Evolutionary conservation across 2,329 filamentous ascomycete genomes (phyloP).

Genomic region (Aspergillus neoniger): DNA sequence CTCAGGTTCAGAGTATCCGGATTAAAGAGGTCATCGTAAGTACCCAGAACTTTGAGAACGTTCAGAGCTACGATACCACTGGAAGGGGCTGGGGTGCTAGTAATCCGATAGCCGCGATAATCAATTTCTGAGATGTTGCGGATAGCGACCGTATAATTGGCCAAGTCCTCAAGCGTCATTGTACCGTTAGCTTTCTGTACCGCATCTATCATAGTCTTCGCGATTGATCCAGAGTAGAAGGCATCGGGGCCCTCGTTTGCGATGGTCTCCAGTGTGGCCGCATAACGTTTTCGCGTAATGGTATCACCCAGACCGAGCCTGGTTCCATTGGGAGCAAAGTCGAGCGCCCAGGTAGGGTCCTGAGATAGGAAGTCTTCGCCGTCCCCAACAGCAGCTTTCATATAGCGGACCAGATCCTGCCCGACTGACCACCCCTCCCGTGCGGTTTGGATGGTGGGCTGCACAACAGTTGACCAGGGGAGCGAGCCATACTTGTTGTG

Average conservation of each 20-base stretch:
- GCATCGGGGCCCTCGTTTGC: constrained; percentile 70
- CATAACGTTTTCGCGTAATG: constrained; percentile 80
- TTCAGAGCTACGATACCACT: constrained; percentile 75
- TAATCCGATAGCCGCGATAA: constrained; percentile 71
- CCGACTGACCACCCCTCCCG: constrained; percentile 72
- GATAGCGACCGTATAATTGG: constrained; percentile 68
- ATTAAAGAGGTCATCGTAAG: constrained; percentile 66
- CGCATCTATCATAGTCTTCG: constrained; percentile 70
- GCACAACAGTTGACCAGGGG: constrained; percentile 70
- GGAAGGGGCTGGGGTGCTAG: constrained; percentile 67
- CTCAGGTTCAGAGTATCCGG: constrained; percentile 64
- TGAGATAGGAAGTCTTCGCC: constrained; percentile 68
- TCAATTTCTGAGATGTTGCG: constrained; percentile 64
- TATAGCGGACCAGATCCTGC: constrained; percentile 73
- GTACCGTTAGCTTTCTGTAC: constrained; percentile 73
- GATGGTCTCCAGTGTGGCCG: constrained; percentile 75
- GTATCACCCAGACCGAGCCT: constrained; percentile 71
- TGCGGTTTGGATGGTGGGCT: constrained; percentile 73
- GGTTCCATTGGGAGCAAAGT: constrained; percentile 83
- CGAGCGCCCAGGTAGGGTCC: constrained; percentile 77
- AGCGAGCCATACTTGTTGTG: constrained; percentile 64
- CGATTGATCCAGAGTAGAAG: constrained; percentile 73
- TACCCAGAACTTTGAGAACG: constrained; percentile 79
- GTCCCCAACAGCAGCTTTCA: constrained; percentile 55
- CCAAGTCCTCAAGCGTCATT: constrained; percentile 78